These are phyloP conservation scores for Ulota crispa DNA, from an alignment of 225 moss, liverwort and hornwort species.

Conservation along the genomic window DNA sequence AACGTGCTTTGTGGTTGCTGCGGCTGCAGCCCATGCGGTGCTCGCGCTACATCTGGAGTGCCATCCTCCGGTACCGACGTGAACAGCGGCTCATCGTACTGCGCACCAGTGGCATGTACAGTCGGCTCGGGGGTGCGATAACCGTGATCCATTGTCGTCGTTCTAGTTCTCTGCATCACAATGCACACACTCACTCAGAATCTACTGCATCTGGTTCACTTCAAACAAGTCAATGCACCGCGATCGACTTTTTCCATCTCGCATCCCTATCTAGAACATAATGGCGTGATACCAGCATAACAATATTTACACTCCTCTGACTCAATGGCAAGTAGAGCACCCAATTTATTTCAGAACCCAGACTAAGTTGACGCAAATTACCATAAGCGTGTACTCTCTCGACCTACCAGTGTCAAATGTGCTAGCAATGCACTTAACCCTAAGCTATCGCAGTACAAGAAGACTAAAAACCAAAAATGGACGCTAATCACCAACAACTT, in stretches of 20 bases:
- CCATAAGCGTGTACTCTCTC: not conserved
- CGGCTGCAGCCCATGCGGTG: slow-evolving; percentile 9
- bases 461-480: not conserved
- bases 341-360: not conserved
- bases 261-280: not conserved
- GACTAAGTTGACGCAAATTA: not conserved
- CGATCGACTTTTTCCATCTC: no score
- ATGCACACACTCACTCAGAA: not conserved
- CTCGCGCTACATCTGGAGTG: slow-evolving; percentile 20
- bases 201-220: not conserved
- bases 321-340: not conserved
- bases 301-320: not conserved
- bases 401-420: not conserved
- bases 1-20: slow-evolving; percentile 25
- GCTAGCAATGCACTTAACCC: not conserved
- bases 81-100: slow-evolving; percentile 38
- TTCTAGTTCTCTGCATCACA: slow-evolving; percentile 10
- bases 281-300: not conserved
- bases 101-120: not conserved
- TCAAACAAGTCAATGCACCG: no score
- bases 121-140: slow-evolving; percentile 12
- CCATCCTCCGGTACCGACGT: slow-evolving; percentile 35
- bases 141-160: slow-evolving; percentile 29
- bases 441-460: not conserved
- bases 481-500: not conserved